A percentile compares a stretch with the other conserved stretches of the same genome.
Evolutionary conservation across 306 rosid genomes (phyloP).

Genomic region (Cucumis sativus): DNA sequence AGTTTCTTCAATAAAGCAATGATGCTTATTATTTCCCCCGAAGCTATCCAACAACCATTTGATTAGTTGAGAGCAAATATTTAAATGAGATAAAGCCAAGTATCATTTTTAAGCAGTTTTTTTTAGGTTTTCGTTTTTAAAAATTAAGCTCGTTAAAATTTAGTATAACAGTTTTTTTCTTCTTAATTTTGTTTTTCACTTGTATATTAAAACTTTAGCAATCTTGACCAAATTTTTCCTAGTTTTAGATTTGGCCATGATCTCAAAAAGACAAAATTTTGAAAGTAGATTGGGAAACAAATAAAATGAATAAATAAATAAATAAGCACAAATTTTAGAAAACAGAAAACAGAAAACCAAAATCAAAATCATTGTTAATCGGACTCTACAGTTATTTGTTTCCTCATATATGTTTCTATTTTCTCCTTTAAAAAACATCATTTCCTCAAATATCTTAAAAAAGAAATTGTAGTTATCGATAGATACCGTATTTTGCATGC

Average conservation of each 20-base stretch:
- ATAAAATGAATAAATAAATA: background rate
- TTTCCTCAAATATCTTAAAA: background rate
- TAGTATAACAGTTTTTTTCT: background rate
- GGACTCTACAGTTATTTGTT: background rate
- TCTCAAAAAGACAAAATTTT: background rate
- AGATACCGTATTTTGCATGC: constrained; percentile 77
- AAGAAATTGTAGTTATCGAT: background rate
- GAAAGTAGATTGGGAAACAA: background rate
- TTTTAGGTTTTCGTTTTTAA: background rate
- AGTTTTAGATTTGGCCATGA: background rate
- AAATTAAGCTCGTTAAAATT: background rate
- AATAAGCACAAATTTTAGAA: background rate
- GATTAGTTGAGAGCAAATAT: constrained; percentile 7
- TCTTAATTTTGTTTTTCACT: background rate
- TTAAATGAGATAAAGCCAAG: background rate
- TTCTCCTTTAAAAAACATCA: background rate
- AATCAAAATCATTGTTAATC: background rate
- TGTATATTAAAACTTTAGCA: background rate
- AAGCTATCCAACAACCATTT: constrained; percentile 33
- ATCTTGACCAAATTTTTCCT: background rate
- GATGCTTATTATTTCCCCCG: constrained; percentile 41
- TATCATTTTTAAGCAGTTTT: background rate
- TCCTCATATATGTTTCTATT: background rate
- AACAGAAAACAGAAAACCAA: background rate
- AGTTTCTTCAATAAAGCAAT: background rate